Evolutionary conservation across 805 yeast species (phyloP).

Genomic region (Tetrapisispora taiwanensis): DNA sequence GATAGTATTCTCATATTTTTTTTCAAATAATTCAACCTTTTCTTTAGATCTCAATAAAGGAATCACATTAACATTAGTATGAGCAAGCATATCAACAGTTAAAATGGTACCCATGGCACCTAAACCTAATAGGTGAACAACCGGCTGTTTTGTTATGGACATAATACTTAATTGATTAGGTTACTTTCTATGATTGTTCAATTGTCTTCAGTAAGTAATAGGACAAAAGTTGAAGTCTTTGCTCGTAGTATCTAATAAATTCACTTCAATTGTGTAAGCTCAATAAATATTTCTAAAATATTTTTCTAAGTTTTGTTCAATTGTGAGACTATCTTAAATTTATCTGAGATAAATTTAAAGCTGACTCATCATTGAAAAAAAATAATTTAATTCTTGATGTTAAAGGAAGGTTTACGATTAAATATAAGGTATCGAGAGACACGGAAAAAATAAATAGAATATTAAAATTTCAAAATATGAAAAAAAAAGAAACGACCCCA

Average conservation of each 20-base stretch:
- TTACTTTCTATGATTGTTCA: background rate
- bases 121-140: conserved; percentile 26
- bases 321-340: no score
- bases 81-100: conserved; percentile 20
- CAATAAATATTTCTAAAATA: no score
- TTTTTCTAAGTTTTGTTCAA: no score
- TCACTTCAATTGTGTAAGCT: no score
- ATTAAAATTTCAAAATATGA: background rate
- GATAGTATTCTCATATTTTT: conserved; percentile 12
- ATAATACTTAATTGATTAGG: background rate
- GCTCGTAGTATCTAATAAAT: no score
- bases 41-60: conserved; percentile 26
- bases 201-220: no score
- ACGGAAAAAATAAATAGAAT: background rate
- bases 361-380: background rate
- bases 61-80: conserved; percentile 16
- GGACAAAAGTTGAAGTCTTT: no score
- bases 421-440: no score
- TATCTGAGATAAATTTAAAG: no score
- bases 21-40: conserved; percentile 17
- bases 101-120: conserved; percentile 30
- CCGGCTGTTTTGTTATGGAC: conserved; percentile 6
- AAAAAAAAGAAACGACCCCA: conserved; percentile 33
- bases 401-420: no score
- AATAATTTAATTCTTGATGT: no score